Evolutionary conservation across 495 filamentous ascomycete genomes (phyloP).

Genomic region (Penicillium pulvis): DNA sequence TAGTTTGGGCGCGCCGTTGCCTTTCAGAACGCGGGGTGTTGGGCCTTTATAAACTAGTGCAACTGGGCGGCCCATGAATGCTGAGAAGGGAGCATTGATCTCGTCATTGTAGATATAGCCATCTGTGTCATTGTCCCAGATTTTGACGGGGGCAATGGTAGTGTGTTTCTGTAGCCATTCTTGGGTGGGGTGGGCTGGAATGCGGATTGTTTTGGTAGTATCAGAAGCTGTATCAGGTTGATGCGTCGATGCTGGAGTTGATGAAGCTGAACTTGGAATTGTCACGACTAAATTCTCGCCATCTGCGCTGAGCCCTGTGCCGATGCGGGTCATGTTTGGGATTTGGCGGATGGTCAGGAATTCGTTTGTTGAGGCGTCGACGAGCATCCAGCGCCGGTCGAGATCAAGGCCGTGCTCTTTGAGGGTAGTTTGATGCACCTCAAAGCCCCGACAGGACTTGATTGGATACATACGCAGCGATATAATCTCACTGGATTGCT

Average conservation of each 20-base stretch:
- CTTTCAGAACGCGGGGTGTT: slow-evolving; percentile 39
- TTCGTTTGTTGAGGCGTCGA: slow-evolving; percentile 37
- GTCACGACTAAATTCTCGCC: slow-evolving; percentile 27
- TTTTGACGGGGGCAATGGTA: slow-evolving; percentile 31
- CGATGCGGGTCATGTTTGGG: slow-evolving; percentile 45
- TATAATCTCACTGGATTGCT: slow-evolving; percentile 36
- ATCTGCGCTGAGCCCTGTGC: slow-evolving; percentile 34
- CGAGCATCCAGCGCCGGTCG: slow-evolving; percentile 64
- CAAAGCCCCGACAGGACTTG: slow-evolving; percentile 83
- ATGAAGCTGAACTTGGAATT: slow-evolving; percentile 18
- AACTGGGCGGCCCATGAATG: slow-evolving; percentile 37
- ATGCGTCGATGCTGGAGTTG: not conserved
- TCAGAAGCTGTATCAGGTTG: not conserved
- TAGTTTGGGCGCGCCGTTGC: slow-evolving; percentile 38
- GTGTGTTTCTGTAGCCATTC: slow-evolving; percentile 40
- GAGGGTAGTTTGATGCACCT: slow-evolving; percentile 65
- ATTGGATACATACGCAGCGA: slow-evolving; percentile 80
- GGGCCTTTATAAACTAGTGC: slow-evolving; percentile 47
- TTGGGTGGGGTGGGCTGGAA: slow-evolving; percentile 34
- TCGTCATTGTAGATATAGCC: slow-evolving; percentile 38
- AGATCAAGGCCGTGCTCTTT: slow-evolving; percentile 74
- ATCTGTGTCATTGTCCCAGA: slow-evolving; percentile 46
- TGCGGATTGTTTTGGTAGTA: slow-evolving; percentile 20
- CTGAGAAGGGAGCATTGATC: slow-evolving; percentile 38
- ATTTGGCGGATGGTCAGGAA: slow-evolving; percentile 50